Percentiles rank a stretch among this genome's conserved stretches.
Evolutionary conservation across 2,329 filamentous ascomycete species (phyloP).

Genomic region (Neonectria coccinea): DNA sequence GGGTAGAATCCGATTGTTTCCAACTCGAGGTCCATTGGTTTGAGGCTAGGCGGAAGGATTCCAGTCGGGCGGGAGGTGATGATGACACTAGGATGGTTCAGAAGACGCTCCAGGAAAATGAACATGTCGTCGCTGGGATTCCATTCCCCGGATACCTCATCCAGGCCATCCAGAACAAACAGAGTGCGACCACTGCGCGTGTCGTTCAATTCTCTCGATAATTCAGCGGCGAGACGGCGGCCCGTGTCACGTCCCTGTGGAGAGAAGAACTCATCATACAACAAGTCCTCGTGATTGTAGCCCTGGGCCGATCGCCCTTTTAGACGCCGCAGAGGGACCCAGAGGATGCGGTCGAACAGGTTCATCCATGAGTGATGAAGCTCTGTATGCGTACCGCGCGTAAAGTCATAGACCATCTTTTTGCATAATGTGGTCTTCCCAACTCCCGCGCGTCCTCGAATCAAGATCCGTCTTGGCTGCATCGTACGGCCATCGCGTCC

Average conservation of each 20-base stretch:
- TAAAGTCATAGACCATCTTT: conserved; percentile 54
- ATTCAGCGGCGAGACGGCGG: not conserved
- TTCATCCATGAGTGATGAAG: conserved; percentile 26
- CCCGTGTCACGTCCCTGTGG: conserved; percentile 12
- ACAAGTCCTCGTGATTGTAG: not conserved
- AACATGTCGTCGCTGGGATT: conserved; percentile 21
- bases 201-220: not conserved
- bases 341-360: conserved; percentile 53
- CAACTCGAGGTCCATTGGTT: conserved; percentile 45
- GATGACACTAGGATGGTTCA: conserved; percentile 52
- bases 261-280: conserved; percentile 45
- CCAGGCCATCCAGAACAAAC: conserved; percentile 58
- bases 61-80: conserved; percentile 51
- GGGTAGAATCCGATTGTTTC: conserved; percentile 55
- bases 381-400: conserved; percentile 5
- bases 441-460: conserved; percentile 52
- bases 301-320: conserved; percentile 27
- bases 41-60: not conserved
- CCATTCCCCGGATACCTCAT: conserved; percentile 52
- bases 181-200: conserved; percentile 47
- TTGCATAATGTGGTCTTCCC: conserved; percentile 58
- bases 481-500: conserved; percentile 23
- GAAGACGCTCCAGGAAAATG: conserved; percentile 45
- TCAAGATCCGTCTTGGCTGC: conserved; percentile 49
- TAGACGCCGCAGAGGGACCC: conserved; percentile 54